phyloP scores from a whole-genome alignment of 2,329 filamentous ascomycete genomes.

The Penicillium sp. region DNA sequence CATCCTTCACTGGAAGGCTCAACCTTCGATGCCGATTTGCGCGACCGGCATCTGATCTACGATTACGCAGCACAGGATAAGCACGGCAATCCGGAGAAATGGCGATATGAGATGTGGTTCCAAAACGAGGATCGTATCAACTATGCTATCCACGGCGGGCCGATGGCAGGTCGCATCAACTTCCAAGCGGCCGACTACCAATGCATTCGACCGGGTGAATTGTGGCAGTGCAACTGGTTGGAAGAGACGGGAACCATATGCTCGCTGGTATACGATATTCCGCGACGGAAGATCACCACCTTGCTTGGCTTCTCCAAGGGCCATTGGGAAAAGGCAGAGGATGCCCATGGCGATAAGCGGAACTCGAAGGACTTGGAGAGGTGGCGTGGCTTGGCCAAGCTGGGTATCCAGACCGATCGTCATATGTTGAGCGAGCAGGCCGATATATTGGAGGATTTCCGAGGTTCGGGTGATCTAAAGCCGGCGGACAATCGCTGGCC shows the following conservation, averaged over 20 bases:
- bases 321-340: conserved; percentile 54
- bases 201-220: conserved; percentile 57
- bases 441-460: conserved; percentile 51
- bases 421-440: conserved; percentile 57
- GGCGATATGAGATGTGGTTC: conserved; percentile 64
- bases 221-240: conserved; percentile 63
- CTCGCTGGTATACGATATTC: conserved; percentile 58
- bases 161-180: conserved; percentile 58
- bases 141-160: conserved; percentile 61
- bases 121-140: conserved; percentile 56
- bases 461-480: conserved; percentile 50
- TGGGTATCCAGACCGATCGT: conserved; percentile 54
- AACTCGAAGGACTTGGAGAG: conserved; percentile 52
- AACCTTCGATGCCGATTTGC: conserved; percentile 53
- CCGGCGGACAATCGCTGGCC: conserved; percentile 45
- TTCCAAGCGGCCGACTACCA: conserved; percentile 58
- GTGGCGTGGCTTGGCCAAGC: conserved; percentile 54
- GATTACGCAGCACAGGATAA: conserved; percentile 54
- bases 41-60: conserved; percentile 57
- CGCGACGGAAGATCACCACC: conserved; percentile 50
- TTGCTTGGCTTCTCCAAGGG: conserved; percentile 57
- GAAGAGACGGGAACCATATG: conserved; percentile 61
- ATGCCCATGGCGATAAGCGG: conserved; percentile 59
- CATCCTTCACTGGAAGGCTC: conserved; percentile 17
- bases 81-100: conserved; percentile 56